Conservation (phyloP, 2,329 filamentous ascomycete genomes). For the Ophiocordyceps unilateralis region DNA sequence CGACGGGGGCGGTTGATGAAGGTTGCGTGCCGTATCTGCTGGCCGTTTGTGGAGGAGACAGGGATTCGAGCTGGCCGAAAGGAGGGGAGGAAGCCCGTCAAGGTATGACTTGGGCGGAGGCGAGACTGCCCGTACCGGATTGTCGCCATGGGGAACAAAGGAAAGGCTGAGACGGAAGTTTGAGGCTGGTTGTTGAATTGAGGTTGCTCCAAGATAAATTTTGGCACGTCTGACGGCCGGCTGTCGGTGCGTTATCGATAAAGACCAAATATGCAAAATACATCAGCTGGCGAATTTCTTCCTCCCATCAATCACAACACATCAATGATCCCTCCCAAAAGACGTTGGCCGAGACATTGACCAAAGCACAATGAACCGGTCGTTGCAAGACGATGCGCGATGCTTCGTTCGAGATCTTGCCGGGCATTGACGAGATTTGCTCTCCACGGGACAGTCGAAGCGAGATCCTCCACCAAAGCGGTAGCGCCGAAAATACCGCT, state of each 20-base stretch:
- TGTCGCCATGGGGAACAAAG: not conserved
- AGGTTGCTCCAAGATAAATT: not conserved
- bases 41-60: too few relatives aligned
- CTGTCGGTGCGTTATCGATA: not conserved
- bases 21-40: conserved; percentile 52
- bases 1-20: conserved; percentile 76
- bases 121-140: not conserved
- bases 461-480: too few relatives aligned
- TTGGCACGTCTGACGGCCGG: not conserved
- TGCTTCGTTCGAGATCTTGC: conserved; percentile 2
- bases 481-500: not conserved
- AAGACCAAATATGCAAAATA: too few relatives aligned
- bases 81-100: not conserved
- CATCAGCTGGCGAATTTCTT: too few relatives aligned
- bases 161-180: not conserved
- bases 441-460: not conserved
- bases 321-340: too few relatives aligned
- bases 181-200: not conserved
- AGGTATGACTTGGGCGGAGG: not conserved
- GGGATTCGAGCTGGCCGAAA: too few relatives aligned
- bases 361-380: conserved; percentile 3
- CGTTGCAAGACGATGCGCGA: conserved; percentile 6
- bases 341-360: not conserved
- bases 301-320: too few relatives aligned
- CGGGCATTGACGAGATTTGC: not conserved